Conservation (phyloP, 2,329 filamentous ascomycete species). For the Nemania abortiva region DNA sequence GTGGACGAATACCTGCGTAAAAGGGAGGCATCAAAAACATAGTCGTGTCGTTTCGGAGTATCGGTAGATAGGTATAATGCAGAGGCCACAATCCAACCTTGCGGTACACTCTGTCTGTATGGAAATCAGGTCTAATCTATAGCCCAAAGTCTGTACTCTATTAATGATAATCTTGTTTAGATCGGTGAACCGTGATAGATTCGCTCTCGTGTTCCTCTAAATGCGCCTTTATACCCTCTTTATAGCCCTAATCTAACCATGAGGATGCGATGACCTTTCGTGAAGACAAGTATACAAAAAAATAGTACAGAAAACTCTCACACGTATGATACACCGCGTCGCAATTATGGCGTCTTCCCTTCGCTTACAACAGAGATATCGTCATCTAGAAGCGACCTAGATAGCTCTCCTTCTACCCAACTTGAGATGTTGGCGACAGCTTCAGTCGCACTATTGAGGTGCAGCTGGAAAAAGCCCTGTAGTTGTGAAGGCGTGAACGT, state of each 20-base stretch:
- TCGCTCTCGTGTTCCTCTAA: neutral
- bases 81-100: no score
- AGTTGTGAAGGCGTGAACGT: conserved; percentile 54
- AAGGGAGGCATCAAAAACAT: conserved; percentile 20
- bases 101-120: no score
- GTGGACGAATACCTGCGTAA: conserved; percentile 49
- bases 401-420: conserved; percentile 50
- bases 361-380: conserved; percentile 49
- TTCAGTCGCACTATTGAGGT: conserved; percentile 50
- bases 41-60: neutral
- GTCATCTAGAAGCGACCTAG: conserved; percentile 43
- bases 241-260: neutral
- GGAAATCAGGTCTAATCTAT: neutral
- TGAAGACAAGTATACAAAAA: conserved; percentile 8
- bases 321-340: neutral
- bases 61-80: neutral
- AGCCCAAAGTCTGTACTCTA: neutral
- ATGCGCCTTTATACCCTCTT: neutral
- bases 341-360: conserved; percentile 32
- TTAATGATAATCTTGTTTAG: neutral
- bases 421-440: conserved; percentile 46
- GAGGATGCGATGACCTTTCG: neutral
- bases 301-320: conserved; percentile 21
- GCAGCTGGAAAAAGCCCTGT: conserved; percentile 53
- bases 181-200: neutral